Evolutionary conservation across 1,139 yeast species (phyloP), one percentile per base, ranked within the genome.

Genomic region (Pichia terricola): DNA sequence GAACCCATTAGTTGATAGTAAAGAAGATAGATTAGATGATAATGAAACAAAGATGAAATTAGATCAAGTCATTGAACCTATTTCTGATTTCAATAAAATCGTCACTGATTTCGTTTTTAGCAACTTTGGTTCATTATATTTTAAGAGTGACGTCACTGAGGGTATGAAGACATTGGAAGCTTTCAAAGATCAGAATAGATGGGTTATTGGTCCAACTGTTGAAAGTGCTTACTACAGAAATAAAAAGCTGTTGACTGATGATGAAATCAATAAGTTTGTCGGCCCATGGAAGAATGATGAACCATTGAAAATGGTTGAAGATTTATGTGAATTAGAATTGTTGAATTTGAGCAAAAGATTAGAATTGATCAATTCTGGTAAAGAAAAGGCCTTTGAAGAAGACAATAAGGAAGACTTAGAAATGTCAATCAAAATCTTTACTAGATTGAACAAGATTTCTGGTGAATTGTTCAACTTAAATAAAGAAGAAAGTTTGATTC

Each of bases 121-220:
- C 60, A 73, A 75, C 49, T 84, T 70, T 59, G 98, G 98, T 35
- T 82, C 95, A 5, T 65, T 91, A 40, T 91, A 84, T 63, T 89
- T 87, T 53, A 60, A 63, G 41, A 75, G 77, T 40, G 91, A 85
- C 55, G 81, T 47, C 34, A 44, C 51, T 4, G 41, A 47, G 9
- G 48, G 48, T 3, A 44, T 48, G 16, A 7, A 34, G 11, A 27
- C 28, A 7, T 26, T 9, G 11, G 51, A 65, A 34, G 85, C 94
- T 4, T 83, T 82, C 53, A 78, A 75, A 5, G 86, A 80, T 26
- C 91, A 84, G 46, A 11, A 66, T 51, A 77, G 95, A 67, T 89
- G 94, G 94, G 75, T 83, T 60, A 79, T 91, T 53, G 97, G 98
- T 2, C 94, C 95, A n/a, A 76, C 87, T 37, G 79, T 79, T 35